A percentile compares a stretch with the other conserved stretches of the same genome.
These are phyloP conservation scores for Malus fusca DNA, from an alignment of 306 rosid species.

Conservation along the genomic window DNA sequence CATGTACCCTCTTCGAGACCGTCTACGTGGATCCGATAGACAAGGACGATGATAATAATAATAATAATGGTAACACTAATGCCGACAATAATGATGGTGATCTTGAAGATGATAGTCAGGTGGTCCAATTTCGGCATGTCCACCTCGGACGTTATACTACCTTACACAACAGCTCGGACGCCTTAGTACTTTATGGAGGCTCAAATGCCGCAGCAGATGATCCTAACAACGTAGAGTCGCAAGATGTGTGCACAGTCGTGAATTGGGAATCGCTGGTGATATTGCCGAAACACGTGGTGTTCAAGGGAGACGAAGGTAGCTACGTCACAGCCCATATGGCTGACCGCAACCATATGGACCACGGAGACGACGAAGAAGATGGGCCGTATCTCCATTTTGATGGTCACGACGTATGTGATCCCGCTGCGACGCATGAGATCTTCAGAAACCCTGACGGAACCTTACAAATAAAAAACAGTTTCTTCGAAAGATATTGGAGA, in stretches of 20 bases:
- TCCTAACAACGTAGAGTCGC: neutral
- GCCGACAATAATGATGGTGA: neutral
- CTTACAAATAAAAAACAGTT: neutral
- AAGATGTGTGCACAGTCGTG: neutral
- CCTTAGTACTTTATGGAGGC: neutral
- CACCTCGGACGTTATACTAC: neutral
- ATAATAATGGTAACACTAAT: neutral
- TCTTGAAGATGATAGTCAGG: neutral
- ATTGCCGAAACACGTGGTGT: slow-evolving; percentile 8
- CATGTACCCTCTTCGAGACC: slow-evolving; percentile 1
- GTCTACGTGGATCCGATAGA: neutral
- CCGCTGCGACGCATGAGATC: neutral
- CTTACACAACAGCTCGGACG: neutral
- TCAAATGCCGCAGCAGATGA: neutral
- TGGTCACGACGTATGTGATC: neutral
- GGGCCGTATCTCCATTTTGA: neutral
- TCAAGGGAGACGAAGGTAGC: slow-evolving; percentile 1
- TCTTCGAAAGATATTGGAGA: neutral
- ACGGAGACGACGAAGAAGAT: neutral
- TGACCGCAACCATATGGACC: neutral
- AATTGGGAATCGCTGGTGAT: slow-evolving; percentile 13
- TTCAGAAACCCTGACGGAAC: neutral
- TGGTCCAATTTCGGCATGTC: neutral
- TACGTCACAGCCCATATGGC: neutral
- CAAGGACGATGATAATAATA: neutral